These are phyloP conservation scores for Vigna unguiculata DNA, from an alignment of 306 rosid species.

Conservation along the genomic window DNA sequence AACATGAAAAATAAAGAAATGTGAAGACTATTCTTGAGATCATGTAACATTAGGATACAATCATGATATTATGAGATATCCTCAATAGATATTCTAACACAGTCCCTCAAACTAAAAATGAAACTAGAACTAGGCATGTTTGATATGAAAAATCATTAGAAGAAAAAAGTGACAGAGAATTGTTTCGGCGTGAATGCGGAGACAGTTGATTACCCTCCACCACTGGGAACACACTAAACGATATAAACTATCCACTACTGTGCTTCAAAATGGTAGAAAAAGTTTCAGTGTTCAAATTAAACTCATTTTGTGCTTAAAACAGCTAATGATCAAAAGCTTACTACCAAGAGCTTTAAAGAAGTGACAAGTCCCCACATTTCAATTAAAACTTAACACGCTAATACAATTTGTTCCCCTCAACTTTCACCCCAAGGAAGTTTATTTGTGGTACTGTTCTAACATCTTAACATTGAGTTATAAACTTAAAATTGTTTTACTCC, in stretches of 20 bases:
- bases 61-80: neutral
- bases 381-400: too few relatives aligned
- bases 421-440: neutral
- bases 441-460: conserved; percentile 1
- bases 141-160: too few relatives aligned
- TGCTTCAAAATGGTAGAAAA: neutral
- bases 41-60: neutral
- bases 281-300: conserved; percentile 6
- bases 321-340: neutral
- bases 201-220: too few relatives aligned
- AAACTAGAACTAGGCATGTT: too few relatives aligned
- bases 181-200: too few relatives aligned
- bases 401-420: too few relatives aligned
- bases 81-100: neutral
- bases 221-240: too few relatives aligned
- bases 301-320: neutral
- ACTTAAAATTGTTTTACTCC: conserved; percentile 16
- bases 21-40: neutral
- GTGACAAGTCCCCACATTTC: too few relatives aligned
- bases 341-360: neutral
- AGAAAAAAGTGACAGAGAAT: too few relatives aligned
- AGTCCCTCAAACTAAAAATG: neutral
- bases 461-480: conserved; percentile 7
- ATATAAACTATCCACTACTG: too few relatives aligned
- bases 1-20: neutral